Evolutionary conservation across 1,139 yeast genomes (phyloP), one percentile per base, ranked within the genome.

Genomic region (Debaryomyces subglobosus): DNA sequence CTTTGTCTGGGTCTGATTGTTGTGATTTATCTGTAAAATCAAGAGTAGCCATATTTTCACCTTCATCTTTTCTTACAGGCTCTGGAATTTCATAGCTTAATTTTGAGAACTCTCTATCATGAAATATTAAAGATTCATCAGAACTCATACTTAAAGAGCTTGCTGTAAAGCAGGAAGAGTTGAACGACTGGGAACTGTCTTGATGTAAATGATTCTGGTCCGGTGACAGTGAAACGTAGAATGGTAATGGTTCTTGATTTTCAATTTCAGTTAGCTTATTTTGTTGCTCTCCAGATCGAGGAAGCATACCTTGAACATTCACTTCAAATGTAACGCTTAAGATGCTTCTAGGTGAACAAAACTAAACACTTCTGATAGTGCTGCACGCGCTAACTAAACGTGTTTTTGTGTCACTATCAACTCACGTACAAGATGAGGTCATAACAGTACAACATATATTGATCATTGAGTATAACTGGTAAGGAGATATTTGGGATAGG

Each of bases 61-160:
- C 24, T 30, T 27, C 15, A 18, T 39, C 16, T 16, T 16, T n/a
- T 2, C 38, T n/a, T 35, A 21, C 3, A 5, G 15, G 3, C 7
- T 35, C 25, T 20, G 25, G 10, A n/a, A 30, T 8, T 16, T 49
- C 57, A 12, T 44, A 41, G 35, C 60, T 64, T 9, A 55, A 48
- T 27, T 61, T 63, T 4, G 64, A 58, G 5, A 55, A 36, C 20
- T 55, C 60, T 8, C 57, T 51, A 30, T 61, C 63, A 30, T 52
- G 46, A n/a, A 37, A 23, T 5, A 20, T 20, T n/a, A 13, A 18
- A 3, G 34, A 30, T 12, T 38, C 43, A 16, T 39, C 39, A 8
- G 35, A 25, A 8, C 46, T 44, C 39, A 41, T 34, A 24, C 15
- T 18, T 13, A 21, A 21, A 13, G 30, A 21, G 13, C 13, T 18